phyloP scores from a whole-genome alignment of 1,284 basidiomycete genomes.

The Chondrostereum purpureum region DNA sequence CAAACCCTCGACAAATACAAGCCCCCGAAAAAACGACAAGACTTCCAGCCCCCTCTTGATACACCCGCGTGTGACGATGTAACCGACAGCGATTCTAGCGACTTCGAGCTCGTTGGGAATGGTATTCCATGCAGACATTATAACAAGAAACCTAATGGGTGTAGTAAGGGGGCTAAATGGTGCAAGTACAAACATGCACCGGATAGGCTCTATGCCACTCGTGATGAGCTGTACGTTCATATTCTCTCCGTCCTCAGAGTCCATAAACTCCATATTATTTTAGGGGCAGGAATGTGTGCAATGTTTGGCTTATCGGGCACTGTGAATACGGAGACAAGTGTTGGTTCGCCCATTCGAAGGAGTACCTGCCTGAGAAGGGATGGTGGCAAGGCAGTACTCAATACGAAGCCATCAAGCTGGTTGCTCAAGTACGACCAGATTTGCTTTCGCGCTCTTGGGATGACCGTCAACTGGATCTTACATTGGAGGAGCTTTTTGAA shows the following conservation, averaged over 20 bases:
- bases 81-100: slow-evolving; percentile 28
- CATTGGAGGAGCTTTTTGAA: too few relatives aligned
- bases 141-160: slow-evolving; percentile 18
- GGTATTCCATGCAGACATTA: slow-evolving; percentile 32
- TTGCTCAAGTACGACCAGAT: too few relatives aligned
- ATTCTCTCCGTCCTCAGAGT: background rate
- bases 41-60: slow-evolving; percentile 1
- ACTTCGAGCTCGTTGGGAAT: slow-evolving; percentile 30
- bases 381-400: background rate
- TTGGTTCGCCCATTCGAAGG: background rate
- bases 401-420: too few relatives aligned
- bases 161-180: background rate
- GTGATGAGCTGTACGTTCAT: background rate
- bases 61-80: slow-evolving; percentile 10
- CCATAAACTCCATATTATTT: too few relatives aligned
- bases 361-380: background rate
- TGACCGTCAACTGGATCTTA: too few relatives aligned
- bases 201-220: background rate
- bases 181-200: background rate
- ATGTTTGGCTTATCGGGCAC: background rate
- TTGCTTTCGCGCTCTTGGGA: too few relatives aligned
- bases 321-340: background rate
- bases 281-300: background rate
- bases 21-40: slow-evolving; percentile 14
- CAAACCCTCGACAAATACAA: background rate